Conservation (phyloP, 1,139 yeast genomes). For the Yamadazyma diddensiae region DNA sequence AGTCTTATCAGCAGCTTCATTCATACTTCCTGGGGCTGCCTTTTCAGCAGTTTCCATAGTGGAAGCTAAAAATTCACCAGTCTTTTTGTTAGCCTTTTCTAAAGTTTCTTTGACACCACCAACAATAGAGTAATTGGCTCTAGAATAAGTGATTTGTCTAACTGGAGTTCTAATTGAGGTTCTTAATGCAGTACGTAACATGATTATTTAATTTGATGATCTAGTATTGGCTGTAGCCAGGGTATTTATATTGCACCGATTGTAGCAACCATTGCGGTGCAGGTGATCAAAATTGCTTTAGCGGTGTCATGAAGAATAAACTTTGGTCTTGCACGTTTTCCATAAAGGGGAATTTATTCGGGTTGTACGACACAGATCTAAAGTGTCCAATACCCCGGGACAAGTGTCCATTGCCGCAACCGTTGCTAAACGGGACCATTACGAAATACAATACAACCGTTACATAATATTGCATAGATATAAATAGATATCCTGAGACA, state of each 20-base stretch:
- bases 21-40: constrained; percentile 17
- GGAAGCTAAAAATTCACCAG: constrained; percentile 35
- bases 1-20: constrained; percentile 17
- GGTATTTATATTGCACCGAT: neutral
- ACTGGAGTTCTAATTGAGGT: constrained; percentile 8
- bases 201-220: too few species aligned
- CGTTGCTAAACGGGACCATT: too few species aligned
- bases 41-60: constrained; percentile 31
- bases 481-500: too few species aligned
- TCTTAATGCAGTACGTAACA: constrained; percentile 13
- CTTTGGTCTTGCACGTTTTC: neutral
- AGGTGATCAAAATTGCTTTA: constrained; percentile 5
- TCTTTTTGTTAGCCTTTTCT: constrained; percentile 31
- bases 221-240: neutral
- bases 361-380: too few species aligned
- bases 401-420: too few species aligned
- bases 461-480: too few species aligned
- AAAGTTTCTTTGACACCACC: constrained; percentile 36
- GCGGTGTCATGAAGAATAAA: constrained; percentile 2
- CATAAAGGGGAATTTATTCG: too few species aligned
- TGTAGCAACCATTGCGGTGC: constrained; percentile 6
- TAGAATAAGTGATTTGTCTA: constrained; percentile 8
- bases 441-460: too few species aligned
- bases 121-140: constrained; percentile 23
- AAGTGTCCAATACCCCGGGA: too few species aligned